Evolutionary conservation across 1,284 basidiomycete genomes (phyloP).

Genomic region (Tausonia pullulans): DNA sequence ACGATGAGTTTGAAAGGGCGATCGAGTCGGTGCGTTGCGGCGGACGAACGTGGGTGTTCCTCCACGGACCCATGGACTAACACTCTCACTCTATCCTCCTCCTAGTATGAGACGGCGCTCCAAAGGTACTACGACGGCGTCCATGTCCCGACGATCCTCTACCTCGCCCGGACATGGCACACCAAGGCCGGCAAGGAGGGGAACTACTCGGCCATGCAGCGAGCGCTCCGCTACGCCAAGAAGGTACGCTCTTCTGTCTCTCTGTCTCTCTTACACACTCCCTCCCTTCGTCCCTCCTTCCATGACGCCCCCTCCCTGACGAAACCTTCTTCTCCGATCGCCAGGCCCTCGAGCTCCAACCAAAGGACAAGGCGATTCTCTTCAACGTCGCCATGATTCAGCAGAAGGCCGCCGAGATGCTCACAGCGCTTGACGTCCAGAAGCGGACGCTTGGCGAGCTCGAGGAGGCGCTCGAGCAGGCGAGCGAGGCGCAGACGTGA

Average conservation of each 20-base stretch:
- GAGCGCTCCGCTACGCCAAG: constrained; percentile 66
- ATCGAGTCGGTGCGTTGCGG: constrained; percentile 70
- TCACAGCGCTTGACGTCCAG: constrained; percentile 57
- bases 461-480: constrained; percentile 62
- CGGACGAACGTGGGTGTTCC: neutral
- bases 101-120: constrained; percentile 77
- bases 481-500: constrained; percentile 76
- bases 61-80: neutral
- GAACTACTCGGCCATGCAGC: constrained; percentile 63
- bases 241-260: constrained; percentile 39
- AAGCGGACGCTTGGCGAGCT: constrained; percentile 73
- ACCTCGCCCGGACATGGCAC: constrained; percentile 80
- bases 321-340: neutral
- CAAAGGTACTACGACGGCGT: constrained; percentile 57
- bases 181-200: constrained; percentile 80
- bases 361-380: constrained; percentile 70
- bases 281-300: neutral
- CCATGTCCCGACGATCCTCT: constrained; percentile 62
- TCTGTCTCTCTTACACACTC: neutral
- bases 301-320: neutral
- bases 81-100: neutral
- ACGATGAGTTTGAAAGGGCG: constrained; percentile 85
- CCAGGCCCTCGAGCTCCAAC: constrained; percentile 68
- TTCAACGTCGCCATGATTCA: constrained; percentile 96
- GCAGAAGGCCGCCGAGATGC: constrained; percentile 82